Percentiles rank a stretch among this genome's conserved stretches.
Evolutionary conservation across 345 rosid species (phyloP).

Genomic region (Fremontodendron californicum): DNA sequence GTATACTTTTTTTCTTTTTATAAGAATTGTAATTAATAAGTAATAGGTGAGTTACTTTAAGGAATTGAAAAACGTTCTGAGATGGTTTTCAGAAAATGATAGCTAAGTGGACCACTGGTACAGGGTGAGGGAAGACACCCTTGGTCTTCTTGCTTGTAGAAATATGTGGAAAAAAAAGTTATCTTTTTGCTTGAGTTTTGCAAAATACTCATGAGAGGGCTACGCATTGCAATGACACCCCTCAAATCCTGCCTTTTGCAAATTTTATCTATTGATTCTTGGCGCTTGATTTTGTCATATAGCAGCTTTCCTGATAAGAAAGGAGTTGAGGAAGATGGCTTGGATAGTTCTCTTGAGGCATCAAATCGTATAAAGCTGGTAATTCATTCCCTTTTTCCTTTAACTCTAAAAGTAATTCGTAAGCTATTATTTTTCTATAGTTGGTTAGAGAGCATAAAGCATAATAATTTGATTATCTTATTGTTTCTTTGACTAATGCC

Average conservation of each 20-base stretch:
- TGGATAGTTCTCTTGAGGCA: conserved; percentile 40
- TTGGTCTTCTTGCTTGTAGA: conserved; percentile 13
- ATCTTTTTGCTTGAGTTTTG: conserved; percentile 14
- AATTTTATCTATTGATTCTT: conserved; percentile 24
- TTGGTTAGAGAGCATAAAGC: not conserved
- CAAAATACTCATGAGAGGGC: not conserved
- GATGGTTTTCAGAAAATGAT: conserved; percentile 32
- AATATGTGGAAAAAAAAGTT: not conserved
- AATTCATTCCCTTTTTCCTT: conserved; percentile 17
- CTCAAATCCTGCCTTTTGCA: conserved; percentile 20
- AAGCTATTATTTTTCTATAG: not conserved
- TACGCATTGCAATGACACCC: conserved; percentile 17
- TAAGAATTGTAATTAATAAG: conserved; percentile 14
- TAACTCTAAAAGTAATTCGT: not conserved
- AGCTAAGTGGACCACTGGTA: conserved; percentile 25
- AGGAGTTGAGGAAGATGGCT: conserved; percentile 43
- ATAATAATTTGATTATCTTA: conserved; percentile 29
- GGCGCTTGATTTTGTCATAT: conserved; percentile 28
- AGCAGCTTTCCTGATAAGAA: conserved; percentile 76
- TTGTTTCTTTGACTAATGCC: conserved; percentile 33
- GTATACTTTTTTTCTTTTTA: not conserved
- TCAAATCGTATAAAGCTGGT: conserved; percentile 65
- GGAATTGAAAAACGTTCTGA: conserved; percentile 14
- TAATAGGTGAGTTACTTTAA: not conserved
- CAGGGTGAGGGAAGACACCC: conserved; percentile 18